Conservation (phyloP, 306 rosid genomes). For the Sechiopsis laciniata region DNA sequence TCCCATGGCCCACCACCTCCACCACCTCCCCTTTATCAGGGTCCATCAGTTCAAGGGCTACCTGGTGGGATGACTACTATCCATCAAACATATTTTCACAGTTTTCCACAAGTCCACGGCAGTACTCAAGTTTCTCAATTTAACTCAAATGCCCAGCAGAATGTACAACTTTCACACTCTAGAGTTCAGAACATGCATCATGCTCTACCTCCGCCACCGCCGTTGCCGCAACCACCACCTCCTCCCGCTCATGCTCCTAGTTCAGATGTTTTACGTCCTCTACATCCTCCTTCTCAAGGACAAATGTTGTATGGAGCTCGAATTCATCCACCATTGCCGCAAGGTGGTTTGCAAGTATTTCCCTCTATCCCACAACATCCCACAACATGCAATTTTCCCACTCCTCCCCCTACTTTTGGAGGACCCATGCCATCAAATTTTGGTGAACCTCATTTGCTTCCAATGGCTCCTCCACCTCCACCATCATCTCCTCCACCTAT, state of each 20-base stretch:
- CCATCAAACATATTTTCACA: conserved; percentile 34
- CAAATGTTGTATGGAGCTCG: conserved; percentile 34
- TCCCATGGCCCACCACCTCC: conserved; percentile 22
- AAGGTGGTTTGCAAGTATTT: conserved; percentile 38
- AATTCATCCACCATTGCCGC: conserved; percentile 30
- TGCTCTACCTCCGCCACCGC: conserved; percentile 11
- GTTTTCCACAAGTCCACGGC: conserved; percentile 44
- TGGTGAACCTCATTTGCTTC: conserved; percentile 39
- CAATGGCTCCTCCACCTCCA: conserved; percentile 30
- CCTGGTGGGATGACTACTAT: conserved; percentile 31
- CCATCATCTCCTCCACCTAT: conserved; percentile 46
- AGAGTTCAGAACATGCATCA: conserved; percentile 39
- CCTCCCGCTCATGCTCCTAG: too few species aligned
- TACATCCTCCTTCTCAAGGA: conserved; percentile 43
- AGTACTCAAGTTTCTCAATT: conserved; percentile 29
- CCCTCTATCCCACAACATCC: conserved; percentile 38
- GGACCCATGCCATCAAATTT: conserved; percentile 28
- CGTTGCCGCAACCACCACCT: conserved; percentile 21
- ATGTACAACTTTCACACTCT: conserved; percentile 31
- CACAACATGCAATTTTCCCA: conserved; percentile 26
- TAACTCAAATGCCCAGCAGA: conserved; percentile 31
- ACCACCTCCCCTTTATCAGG: too few species aligned
- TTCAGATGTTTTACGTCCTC: conserved; percentile 28
- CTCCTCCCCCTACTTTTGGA: conserved; percentile 33
- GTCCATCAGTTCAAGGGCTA: conserved; percentile 31